These are phyloP conservation scores for Bullera alba DNA, from an alignment of 768 basidiomycete genomes.

Conservation along the genomic window DNA sequence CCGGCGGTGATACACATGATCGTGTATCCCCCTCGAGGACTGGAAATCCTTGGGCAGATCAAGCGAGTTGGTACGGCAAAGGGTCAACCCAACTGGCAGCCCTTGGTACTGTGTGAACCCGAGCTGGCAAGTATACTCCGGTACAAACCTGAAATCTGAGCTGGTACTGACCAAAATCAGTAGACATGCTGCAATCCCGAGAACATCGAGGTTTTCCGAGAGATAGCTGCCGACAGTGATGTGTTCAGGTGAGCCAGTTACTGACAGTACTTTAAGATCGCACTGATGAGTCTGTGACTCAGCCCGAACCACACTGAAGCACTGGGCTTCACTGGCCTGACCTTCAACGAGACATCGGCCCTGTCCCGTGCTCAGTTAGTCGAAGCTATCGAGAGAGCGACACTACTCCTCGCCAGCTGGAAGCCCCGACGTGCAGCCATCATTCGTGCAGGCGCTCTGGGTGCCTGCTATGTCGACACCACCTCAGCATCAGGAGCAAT, in stretches of 20 bases:
- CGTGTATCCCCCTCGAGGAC: conserved; percentile 28
- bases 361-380: not conserved
- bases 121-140: conserved; percentile 7
- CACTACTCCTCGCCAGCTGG: not conserved
- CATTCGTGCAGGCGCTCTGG: conserved; percentile 18
- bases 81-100: conserved; percentile 17
- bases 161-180: not conserved
- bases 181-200: not conserved
- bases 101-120: conserved; percentile 29
- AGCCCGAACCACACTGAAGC: conserved; percentile 33
- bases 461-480: conserved; percentile 17
- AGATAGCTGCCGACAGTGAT: conserved; percentile 8
- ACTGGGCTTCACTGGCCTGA: conserved; percentile 11
- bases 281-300: not conserved
- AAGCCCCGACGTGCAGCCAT: conserved; percentile 12
- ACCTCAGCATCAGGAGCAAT: not conserved
- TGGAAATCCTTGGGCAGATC: too few relatives aligned
- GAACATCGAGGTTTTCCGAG: conserved; percentile 2
- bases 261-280: not conserved
- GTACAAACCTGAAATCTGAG: not conserved
- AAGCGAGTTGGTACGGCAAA: too few relatives aligned
- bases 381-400: conserved; percentile 3
- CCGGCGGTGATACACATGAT: conserved; percentile 17
- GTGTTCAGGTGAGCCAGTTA: conserved; percentile 12
- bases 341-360: too few relatives aligned